phyloP scores from a whole-genome alignment of 306 rosid genomes.

The Cicer pinnatifidum region DNA sequence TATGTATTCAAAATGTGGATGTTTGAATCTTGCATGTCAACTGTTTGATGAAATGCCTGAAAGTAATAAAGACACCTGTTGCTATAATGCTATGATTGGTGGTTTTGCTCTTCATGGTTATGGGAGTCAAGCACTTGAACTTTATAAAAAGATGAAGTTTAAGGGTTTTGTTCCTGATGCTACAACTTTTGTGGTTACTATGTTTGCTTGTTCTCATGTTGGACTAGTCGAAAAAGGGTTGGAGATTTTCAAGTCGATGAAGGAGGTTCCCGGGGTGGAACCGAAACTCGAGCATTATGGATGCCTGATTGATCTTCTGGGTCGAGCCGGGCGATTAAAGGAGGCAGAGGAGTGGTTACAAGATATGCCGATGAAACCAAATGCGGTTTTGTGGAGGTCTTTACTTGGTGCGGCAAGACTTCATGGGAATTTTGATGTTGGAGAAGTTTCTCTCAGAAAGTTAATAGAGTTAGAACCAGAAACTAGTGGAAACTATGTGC shows the following conservation, averaged over 20 bases:
- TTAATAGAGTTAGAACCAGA: slow-evolving; percentile 53
- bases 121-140: slow-evolving; percentile 52
- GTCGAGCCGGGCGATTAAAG: slow-evolving; percentile 54
- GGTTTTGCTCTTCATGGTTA: slow-evolving; percentile 56
- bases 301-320: slow-evolving; percentile 53
- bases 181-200: slow-evolving; percentile 51
- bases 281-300: slow-evolving; percentile 55
- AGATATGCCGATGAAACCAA: slow-evolving; percentile 57
- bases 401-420: slow-evolving; percentile 58
- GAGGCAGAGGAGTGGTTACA: slow-evolving; percentile 51
- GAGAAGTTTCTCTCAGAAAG: slow-evolving; percentile 52
- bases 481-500: slow-evolving; percentile 57
- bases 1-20: slow-evolving; percentile 58
- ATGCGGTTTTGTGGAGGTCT: slow-evolving; percentile 56
- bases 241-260: slow-evolving; percentile 49
- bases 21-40: slow-evolving; percentile 48
- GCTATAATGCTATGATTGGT: slow-evolving; percentile 54
- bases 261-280: slow-evolving; percentile 43
- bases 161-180: slow-evolving; percentile 47
- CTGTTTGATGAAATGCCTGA: slow-evolving; percentile 51
- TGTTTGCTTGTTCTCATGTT: slow-evolving; percentile 57
- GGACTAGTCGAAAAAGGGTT: slow-evolving; percentile 53
- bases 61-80: slow-evolving; percentile 45
- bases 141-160: slow-evolving; percentile 47
- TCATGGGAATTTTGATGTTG: slow-evolving; percentile 51